Base-by-base conservation (phyloP, 208 protist genomes). In the Acanthamoeba culbertsoni region DNA sequence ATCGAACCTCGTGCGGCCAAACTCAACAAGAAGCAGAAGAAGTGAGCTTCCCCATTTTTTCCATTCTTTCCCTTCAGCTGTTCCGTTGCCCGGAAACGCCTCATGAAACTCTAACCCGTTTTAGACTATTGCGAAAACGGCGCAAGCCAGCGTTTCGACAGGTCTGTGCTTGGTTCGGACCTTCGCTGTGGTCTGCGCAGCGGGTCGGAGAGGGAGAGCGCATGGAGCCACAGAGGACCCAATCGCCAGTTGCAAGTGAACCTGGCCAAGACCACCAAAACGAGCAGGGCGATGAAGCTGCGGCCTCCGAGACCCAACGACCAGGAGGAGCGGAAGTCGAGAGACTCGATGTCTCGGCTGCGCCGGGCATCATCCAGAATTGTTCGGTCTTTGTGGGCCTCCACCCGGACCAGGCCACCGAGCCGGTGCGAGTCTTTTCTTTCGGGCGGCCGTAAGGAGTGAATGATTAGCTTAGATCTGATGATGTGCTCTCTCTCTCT, bases 371-470 rank as follows among this genome's bases (percentile, higher is more conserved):
- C 2, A 33, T 90, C 0, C 53, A 26, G 1, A 37, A 90, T 14
- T 90, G 82, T 33, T 90, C 82, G 1, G 82, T 40, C 3, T 45
- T 90, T n/a, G 53, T 90, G 18, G 82, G 82, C 3, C 35, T 90
- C 1, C 82, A 90, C 42, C 33, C 82, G 31, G 82, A 90, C 31
- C 82, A 90, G 37, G 82, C 82, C 53, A 65, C 82, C 35, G 82
- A 90, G 23, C 53, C 82, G 0, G 73, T 84, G 65, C 35, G 4
- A 33, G 18, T 51, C 68, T 23, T n/a, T 59, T 59, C 51, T n/a
- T 23, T 23, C 51, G 16, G 51, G 14, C 23, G 14, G 16, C 16
- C 51, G 51, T n/a, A 59, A n/a, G 51, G n/a, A n/a, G n/a, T n/a
- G 0, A 68, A 10, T 68, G 0, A 26, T 40, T 40, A 6, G 28